phyloP scores from a whole-genome alignment of 306 rosid genomes.

The Psophocarpus tetragonolobus region DNA sequence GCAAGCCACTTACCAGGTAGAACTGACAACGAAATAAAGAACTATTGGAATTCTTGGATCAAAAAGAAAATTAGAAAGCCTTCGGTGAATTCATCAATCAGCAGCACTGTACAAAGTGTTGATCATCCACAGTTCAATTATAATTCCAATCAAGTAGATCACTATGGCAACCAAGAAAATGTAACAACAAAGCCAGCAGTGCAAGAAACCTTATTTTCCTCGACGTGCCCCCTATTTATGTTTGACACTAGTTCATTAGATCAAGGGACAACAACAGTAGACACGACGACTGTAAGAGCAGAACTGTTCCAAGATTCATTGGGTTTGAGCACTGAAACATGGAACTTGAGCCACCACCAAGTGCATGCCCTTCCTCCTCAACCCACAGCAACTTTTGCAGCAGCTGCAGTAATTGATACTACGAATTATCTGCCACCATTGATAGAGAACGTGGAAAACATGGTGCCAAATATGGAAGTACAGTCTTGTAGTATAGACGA shows the following conservation, averaged over 20 bases:
- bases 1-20: conserved; percentile 98
- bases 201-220: conserved; percentile 59
- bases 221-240: conserved; percentile 80
- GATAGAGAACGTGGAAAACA: conserved; percentile 68
- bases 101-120: conserved; percentile 22
- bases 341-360: conserved; percentile 70
- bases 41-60: conserved; percentile 99
- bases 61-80: conserved; percentile 88
- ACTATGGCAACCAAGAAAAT: conserved; percentile 52
- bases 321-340: conserved; percentile 55
- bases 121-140: conserved; percentile 49
- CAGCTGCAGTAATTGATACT: conserved; percentile 34
- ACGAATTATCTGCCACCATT: conserved; percentile 69
- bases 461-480: conserved; percentile 48
- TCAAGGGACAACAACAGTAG: conserved; percentile 23
- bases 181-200: conserved; percentile 44
- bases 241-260: conserved; percentile 66
- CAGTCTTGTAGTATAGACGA: conserved; percentile 58
- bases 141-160: conserved; percentile 54
- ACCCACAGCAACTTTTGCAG: conserved; percentile 28
- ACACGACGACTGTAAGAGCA: conserved; percentile 24
- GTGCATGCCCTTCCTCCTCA: conserved; percentile 44
- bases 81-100: conserved; percentile 42
- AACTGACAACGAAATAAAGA: conserved; percentile 96
- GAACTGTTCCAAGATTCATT: conserved; percentile 55